Evolutionary conservation across 345 rosid genomes (phyloP).

Genomic region (Litchi chinensis): DNA sequence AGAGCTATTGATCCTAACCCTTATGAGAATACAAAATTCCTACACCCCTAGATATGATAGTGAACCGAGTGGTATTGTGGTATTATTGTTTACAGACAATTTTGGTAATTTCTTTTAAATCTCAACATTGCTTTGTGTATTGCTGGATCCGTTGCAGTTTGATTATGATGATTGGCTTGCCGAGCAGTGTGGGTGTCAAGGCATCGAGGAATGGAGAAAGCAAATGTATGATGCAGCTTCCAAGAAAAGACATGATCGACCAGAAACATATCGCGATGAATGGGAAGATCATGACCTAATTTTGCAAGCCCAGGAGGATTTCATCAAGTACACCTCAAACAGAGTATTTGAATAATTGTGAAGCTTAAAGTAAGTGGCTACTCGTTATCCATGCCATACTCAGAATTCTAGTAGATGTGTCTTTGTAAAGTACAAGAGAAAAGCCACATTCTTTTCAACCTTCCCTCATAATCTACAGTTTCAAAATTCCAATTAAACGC

Average conservation of each 20-base stretch:
- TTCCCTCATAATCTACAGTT: too few species aligned
- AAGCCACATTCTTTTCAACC: too few species aligned
- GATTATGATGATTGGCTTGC: slow-evolving; percentile 67
- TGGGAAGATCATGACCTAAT: slow-evolving; percentile 65
- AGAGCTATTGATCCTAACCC: not conserved
- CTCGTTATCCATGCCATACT: too few species aligned
- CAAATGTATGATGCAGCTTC: slow-evolving; percentile 34
- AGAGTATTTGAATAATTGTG: not conserved
- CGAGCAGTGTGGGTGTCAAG: slow-evolving; percentile 36
- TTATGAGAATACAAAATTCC: too few species aligned
- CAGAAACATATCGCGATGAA: slow-evolving; percentile 56
- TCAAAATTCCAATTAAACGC: too few species aligned
- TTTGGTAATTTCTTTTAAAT: not conserved
- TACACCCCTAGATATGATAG: not conserved
- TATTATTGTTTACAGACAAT: not conserved
- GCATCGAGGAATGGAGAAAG: slow-evolving; percentile 60
- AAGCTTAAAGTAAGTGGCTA: not conserved
- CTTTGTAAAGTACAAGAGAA: too few species aligned
- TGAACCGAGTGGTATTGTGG: not conserved
- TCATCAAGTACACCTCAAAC: slow-evolving; percentile 33
- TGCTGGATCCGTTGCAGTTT: slow-evolving; percentile 34
- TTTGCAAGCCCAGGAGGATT: slow-evolving; percentile 53
- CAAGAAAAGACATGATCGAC: slow-evolving; percentile 10
- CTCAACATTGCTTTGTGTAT: not conserved
- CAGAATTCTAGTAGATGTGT: too few species aligned